Evolutionary conservation across 371 early-diverging fungal species (phyloP).

Genomic region (Mortierella sp.): DNA sequence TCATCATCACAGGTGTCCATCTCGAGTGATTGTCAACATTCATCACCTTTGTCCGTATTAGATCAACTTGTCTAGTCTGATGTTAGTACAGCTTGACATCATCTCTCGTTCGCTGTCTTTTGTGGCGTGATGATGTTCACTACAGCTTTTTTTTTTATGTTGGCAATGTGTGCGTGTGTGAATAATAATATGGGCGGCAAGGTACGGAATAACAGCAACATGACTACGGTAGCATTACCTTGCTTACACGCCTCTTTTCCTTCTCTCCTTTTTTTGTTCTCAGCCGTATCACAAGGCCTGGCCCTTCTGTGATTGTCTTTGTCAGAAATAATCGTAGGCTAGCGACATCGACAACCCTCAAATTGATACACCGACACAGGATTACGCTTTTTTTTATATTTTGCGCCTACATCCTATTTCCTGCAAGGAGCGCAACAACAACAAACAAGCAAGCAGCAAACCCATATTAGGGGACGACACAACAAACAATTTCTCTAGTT

Average conservation of each 20-base stretch:
- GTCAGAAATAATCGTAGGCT: constrained; percentile 1
- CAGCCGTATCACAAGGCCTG: background rate
- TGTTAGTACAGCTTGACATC: background rate
- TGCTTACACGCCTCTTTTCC: constrained; percentile 6
- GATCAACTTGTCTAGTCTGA: background rate
- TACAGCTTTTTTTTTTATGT: background rate
- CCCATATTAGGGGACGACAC: background rate
- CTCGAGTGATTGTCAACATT: background rate
- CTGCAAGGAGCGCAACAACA: background rate
- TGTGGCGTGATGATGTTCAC: background rate
- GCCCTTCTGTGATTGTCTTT: background rate
- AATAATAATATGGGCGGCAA: background rate
- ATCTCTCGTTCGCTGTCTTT: background rate
- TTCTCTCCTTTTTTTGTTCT: constrained; percentile 14
- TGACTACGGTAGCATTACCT: background rate
- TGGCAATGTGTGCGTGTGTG: background rate
- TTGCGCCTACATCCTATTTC: background rate
- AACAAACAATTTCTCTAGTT: background rate
- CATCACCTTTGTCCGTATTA: background rate
- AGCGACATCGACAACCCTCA: no score
- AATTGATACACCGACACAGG: background rate
- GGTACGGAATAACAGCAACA: background rate
- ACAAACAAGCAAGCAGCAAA: background rate
- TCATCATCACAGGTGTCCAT: background rate
- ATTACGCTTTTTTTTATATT: background rate